Evolutionary conservation across 768 basidiomycete species (phyloP).

Genomic region (Holtermanniella nyarrowii): DNA sequence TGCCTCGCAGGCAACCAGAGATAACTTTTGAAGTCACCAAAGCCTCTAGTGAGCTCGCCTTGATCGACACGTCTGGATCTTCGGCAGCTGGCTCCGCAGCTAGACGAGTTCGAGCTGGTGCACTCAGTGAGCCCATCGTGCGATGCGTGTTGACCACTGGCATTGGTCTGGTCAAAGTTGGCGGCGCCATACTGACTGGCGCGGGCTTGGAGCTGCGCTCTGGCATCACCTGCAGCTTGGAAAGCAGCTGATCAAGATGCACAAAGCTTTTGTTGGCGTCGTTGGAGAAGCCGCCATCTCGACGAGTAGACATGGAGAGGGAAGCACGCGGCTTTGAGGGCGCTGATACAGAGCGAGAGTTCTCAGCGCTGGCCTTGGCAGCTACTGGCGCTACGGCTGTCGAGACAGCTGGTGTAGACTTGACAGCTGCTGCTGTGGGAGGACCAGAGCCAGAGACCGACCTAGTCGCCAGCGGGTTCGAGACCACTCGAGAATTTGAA

Average conservation of each 20-base stretch:
- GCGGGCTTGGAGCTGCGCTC: constrained; percentile 1
- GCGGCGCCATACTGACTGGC: background rate
- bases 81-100: background rate
- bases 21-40: constrained; percentile 19
- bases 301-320: constrained; percentile 12
- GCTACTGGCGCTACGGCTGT: background rate
- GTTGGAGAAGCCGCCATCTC: constrained; percentile 13
- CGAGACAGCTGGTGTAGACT: background rate
- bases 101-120: background rate
- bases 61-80: background rate
- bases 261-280: constrained; percentile 19
- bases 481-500: constrained; percentile 16
- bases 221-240: constrained; percentile 13
- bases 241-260: constrained; percentile 13
- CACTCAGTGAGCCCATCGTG: constrained; percentile 6
- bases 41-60: constrained; percentile 20
- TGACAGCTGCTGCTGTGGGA: no score
- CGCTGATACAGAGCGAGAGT: constrained; percentile 25
- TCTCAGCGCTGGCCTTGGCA: background rate
- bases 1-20: constrained; percentile 30
- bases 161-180: background rate
- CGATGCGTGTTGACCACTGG: background rate
- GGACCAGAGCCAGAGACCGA: no score
- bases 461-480: constrained; percentile 22
- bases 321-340: constrained; percentile 7